Evolutionary conservation across 306 rosid species (phyloP).

Genomic region (Pachyrhizus erosus): DNA sequence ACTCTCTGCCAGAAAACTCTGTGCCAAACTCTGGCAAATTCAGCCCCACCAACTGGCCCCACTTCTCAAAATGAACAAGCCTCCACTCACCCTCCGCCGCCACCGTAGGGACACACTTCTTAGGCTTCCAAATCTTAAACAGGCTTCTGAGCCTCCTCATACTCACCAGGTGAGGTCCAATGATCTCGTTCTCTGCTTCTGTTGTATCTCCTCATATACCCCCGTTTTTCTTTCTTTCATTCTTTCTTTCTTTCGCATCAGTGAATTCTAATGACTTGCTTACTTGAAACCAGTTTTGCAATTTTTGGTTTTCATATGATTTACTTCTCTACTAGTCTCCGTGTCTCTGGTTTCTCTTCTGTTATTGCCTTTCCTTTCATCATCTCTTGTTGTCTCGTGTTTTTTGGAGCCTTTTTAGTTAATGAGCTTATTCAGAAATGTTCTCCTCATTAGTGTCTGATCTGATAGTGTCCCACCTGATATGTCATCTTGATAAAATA

Average conservation of each 20-base stretch:
- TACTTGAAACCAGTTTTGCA: not conserved
- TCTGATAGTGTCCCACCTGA: constrained; percentile 11
- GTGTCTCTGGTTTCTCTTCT: not conserved
- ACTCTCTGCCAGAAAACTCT: constrained; percentile 75
- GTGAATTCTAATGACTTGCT: not conserved
- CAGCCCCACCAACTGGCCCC: constrained; percentile 55
- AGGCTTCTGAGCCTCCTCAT: constrained; percentile 38
- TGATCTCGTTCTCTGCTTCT: not conserved
- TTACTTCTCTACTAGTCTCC: not conserved
- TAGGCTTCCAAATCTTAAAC: constrained; percentile 13
- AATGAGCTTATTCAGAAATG: not conserved
- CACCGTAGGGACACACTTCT: constrained; percentile 35
- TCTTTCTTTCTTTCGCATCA: not conserved
- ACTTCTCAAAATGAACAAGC: constrained; percentile 47
- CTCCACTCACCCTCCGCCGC: constrained; percentile 35
- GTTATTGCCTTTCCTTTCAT: not conserved
- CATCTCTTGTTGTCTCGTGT: not conserved
- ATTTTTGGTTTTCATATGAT: not conserved
- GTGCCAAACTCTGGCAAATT: constrained; percentile 74
- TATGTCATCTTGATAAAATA: not conserved
- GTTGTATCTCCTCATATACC: not conserved
- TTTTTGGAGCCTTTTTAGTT: not conserved
- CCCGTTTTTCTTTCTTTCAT: too few relatives aligned
- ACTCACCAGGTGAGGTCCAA: constrained; percentile 46
- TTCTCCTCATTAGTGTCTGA: constrained; percentile 1